These are phyloP conservation scores for Fusarium solani-melongenae DNA, from an alignment of 2,329 filamentous ascomycete genomes.

Conservation along the genomic window DNA sequence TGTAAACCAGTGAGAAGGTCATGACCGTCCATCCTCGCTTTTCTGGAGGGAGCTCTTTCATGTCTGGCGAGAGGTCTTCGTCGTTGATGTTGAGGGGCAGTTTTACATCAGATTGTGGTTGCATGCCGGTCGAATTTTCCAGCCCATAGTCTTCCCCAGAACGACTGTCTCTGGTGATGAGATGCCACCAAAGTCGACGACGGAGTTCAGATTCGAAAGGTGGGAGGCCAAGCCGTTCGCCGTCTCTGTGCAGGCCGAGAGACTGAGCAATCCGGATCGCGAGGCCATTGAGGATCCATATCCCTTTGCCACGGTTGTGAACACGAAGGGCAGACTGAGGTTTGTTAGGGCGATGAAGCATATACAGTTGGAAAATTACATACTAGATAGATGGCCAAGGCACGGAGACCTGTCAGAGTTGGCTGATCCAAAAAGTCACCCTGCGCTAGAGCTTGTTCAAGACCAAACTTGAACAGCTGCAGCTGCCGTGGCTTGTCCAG, in stretches of 20 bases:
- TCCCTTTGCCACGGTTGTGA: background rate
- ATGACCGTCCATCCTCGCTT: background rate
- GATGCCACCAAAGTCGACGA: slow-evolving; percentile 14
- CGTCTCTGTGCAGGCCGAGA: background rate
- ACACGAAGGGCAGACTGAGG: background rate
- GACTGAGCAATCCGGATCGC: background rate
- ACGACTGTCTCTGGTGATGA: slow-evolving; percentile 4
- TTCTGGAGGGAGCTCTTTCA: background rate
- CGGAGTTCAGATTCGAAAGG: slow-evolving; percentile 6
- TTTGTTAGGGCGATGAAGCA: background rate
- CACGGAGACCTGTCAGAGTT: background rate
- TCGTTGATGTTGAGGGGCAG: background rate
- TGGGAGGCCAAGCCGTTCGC: background rate
- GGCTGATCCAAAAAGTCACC: background rate
- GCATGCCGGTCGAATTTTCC: background rate
- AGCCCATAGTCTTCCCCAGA: slow-evolving; percentile 7
- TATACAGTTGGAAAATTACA: rapidly evolving
- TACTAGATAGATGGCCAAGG: slow-evolving; percentile 2
- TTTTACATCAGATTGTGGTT: background rate
- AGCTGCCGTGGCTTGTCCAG: background rate
- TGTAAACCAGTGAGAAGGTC: background rate
- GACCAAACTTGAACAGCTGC: background rate
- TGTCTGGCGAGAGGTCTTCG: background rate
- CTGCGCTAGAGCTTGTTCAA: background rate
- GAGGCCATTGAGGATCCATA: slow-evolving; percentile 6